Base-by-base conservation (phyloP, 2,329 filamentous ascomycete species). In the Pseudocercospora fijiensis region DNA sequence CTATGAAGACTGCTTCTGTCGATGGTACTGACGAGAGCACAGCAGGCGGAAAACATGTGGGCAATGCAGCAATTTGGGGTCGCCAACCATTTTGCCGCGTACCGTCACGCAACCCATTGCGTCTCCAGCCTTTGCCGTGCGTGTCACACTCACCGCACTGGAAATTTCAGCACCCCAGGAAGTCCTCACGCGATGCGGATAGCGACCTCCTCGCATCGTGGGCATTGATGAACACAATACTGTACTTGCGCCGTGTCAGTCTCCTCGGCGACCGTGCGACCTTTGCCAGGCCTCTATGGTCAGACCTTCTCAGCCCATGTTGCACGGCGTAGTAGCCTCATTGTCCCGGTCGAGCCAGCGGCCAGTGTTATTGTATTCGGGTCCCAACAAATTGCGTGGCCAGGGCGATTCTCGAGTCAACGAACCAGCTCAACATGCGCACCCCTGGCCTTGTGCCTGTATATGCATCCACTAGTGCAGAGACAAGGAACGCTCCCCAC, bases 1-100 rank as follows among this genome's bases (percentile, higher is more conserved):
- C 71, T 0, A 61, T 73, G 16, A 28, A 52, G 8, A 47, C 47
- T 10, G 20, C 60, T 37, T 24, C 13, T 45, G 43, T 45, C 43
- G 43, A 51, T 51, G 10, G 22, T 27, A 24, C 18, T 51, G 18
- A 26, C 18, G 24, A 18, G 13, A 16, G 24, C 47, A 22, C 4
- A 22, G 26, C 47, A 22, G 49, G 49, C 8, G 6, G 49, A n/a
- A 24, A 52, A 30, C 7, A 53, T 26, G 16, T n/a, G n/a, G n/a
- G n/a, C n/a, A n/a, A n/a, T n/a, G n/a, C n/a, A n/a, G n/a, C n/a
- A n/a, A n/a, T n/a, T n/a, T n/a, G n/a, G n/a, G n/a, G 30, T 37
- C 30, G 41, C 41, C 41, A 47, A 47, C 41, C 41, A 18, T n/a
- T 22, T 11, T n/a, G 41, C 41, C 41, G 41, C 41, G 6, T n/a